Evolutionary conservation across 2,329 filamentous ascomycete genomes (phyloP), one percentile per base, ranked within the genome.

Genomic region (Ascochyta pisi): DNA sequence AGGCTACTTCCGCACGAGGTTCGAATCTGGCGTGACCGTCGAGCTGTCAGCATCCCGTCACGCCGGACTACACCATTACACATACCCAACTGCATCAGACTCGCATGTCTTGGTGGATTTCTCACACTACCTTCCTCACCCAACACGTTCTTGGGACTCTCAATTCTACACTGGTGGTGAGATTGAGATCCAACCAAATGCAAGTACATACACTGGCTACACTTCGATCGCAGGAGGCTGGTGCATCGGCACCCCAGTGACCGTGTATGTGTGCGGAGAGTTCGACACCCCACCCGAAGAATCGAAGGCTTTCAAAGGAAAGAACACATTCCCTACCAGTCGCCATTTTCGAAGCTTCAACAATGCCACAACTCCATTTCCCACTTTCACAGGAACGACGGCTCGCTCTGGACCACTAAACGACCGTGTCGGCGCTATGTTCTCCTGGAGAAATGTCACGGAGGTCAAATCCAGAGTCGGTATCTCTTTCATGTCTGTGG

Each of bases 361-460:
- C 29, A 74, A 74, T 47, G 66, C 35, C 5, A 72, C 66, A 6
- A 67, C 60, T 9, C 72, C 72, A 9, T 43, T 63, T 8, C 72
- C 73, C 4, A 73, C 66, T 2, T 75, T 63, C 24, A 65, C 62
- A 1, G 70, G 69, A 4, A 60, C 54, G 1, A 60, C 42, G 15
- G 69, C 73, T 5, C 64, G 66, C 3, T 71, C 72, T 9, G 73
- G 73, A 3, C 70, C 69, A 4, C 35, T 71, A 40, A 66, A 64
- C 26, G 63, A 84, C 56, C 79, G 82, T 9, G 73, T 84, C 1
- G 82, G 82, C 1, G 82, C 81, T 0, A 62, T 84, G 0, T 85
- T 84, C 55, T 77, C 75, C 0, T 86, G 83, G 71, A 66, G 69
- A 55, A 67, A 62, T 16, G 48, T 68, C 0, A 61, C 74, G 0